Conservation (phyloP, 257 asterid genomes). For the Rhazya stricta region DNA sequence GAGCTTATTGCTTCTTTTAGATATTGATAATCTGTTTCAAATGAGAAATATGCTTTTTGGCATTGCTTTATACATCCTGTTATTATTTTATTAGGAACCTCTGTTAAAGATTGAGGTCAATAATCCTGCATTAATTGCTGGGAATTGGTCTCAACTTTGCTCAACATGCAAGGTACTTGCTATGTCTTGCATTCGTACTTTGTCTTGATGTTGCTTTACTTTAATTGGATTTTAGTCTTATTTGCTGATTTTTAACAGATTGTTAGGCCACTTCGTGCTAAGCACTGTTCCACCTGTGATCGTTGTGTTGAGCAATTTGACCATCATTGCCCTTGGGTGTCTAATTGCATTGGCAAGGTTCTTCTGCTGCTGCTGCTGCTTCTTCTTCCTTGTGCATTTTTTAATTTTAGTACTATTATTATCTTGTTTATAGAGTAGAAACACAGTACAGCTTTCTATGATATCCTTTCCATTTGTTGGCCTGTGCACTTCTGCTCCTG, state of each 20-base stretch:
- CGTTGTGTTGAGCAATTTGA: slow-evolving; percentile 99
- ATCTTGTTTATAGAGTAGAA: not conserved
- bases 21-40: not conserved
- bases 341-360: slow-evolving; percentile 99
- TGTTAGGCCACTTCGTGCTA: slow-evolving; percentile 98
- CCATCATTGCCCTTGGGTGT: slow-evolving; percentile 99
- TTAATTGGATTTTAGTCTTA: slow-evolving; percentile 11
- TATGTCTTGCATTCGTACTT: slow-evolving; percentile 6
- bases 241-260: slow-evolving; percentile 41
- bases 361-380: not conserved
- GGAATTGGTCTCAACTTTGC: slow-evolving; percentile 98
- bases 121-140: slow-evolving; percentile 89
- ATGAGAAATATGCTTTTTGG: not conserved
- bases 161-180: slow-evolving; percentile 90
- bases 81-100: slow-evolving; percentile 61
- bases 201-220: not conserved
- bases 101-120: slow-evolving; percentile 70
- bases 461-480: not conserved
- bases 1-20: not conserved
- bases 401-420: not conserved
- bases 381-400: not conserved
- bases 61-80: not conserved
- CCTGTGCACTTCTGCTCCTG: not conserved
- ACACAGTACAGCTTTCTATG: not conserved
- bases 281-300: slow-evolving; percentile 97